Evolutionary conservation across 179 eudicot genomes (phyloP), one percentile per base, ranked within the genome.

Genomic region (Camellia oleifera): DNA sequence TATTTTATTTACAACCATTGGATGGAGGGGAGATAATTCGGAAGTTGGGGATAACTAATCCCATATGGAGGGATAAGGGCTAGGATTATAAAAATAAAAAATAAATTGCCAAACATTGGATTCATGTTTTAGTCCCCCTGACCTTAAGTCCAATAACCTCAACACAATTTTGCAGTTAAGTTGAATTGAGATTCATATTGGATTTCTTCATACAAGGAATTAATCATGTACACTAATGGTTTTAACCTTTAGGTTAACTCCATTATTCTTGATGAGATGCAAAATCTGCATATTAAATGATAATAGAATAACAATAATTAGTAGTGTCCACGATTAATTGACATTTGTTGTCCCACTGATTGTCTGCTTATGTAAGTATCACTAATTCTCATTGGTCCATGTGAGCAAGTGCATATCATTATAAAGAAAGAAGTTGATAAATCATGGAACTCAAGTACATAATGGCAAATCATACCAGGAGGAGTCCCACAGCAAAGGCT

Each of bases 401-500:
- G 3, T 23, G n/a, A 50, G 75, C 9, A 32, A 32, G 50, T 32
- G 32, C 10, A 54, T 50, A 74, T 74, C 77, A 74, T 40, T 15
- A 56, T 17, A 20, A 14, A 74, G 8, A 18, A 40, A 56, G 64
- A 56, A 54, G 77, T 15, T 52, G 8, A 72, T n/a, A 56, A 74
- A 23, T 40, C 56, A 42, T 0, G 57, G 14, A 23, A 46, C 53
- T 46, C n/a, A 9, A 56, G 46, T 32, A 74, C 77, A 74, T 15
- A 56, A 78, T 50, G 18, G 57, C 5, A 44, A 54, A 67, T 68
- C 65, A 76, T 90, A 94, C 98, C 98, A 62, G 94, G 94, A n/a
- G 97, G 90, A 23, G 97, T 93, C 67, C 92, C 95, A 86, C 98
- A 94, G 70, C 98, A 94, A 80, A 94, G 88, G 87, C 88, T 93